phyloP scores from a whole-genome alignment of 108 stramenopile species.

The Skeletonema menzelii region DNA sequence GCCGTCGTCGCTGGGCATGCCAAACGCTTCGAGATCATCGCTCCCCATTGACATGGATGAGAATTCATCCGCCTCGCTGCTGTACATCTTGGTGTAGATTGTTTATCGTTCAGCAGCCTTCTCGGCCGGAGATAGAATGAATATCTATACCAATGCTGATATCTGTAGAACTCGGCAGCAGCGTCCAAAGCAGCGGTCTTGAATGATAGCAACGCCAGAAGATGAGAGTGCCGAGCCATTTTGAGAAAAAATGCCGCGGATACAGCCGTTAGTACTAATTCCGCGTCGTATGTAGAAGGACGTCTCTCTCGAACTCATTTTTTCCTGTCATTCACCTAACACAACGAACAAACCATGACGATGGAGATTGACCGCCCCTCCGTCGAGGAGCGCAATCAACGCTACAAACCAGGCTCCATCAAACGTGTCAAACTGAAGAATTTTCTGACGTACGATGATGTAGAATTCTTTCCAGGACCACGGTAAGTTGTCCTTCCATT shows the following conservation, averaged over 20 bases:
- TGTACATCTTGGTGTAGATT: not conserved
- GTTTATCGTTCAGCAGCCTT: not conserved
- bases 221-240: too few species aligned
- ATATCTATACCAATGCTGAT: too few species aligned
- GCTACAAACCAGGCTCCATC: constrained; percentile 81
- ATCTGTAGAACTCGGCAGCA: too few species aligned
- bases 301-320: too few species aligned
- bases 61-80: not conserved
- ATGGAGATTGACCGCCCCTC: constrained; percentile 34
- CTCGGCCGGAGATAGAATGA: too few species aligned
- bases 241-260: too few species aligned
- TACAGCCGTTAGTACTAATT: not conserved
- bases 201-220: too few species aligned
- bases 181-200: too few species aligned
- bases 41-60: not conserved
- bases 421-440: constrained; percentile 65
- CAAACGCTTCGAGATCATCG: not conserved
- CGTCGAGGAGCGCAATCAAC: constrained; percentile 42
- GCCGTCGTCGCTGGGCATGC: not conserved
- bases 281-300: not conserved
- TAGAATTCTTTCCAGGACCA: constrained; percentile 71
- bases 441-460: constrained; percentile 78
- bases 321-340: not conserved
- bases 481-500: constrained; percentile 47
- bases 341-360: not conserved